These are phyloP conservation scores for Aspergillus conjunctus DNA, from an alignment of 495 filamentous ascomycete genomes.

Conservation along the genomic window DNA sequence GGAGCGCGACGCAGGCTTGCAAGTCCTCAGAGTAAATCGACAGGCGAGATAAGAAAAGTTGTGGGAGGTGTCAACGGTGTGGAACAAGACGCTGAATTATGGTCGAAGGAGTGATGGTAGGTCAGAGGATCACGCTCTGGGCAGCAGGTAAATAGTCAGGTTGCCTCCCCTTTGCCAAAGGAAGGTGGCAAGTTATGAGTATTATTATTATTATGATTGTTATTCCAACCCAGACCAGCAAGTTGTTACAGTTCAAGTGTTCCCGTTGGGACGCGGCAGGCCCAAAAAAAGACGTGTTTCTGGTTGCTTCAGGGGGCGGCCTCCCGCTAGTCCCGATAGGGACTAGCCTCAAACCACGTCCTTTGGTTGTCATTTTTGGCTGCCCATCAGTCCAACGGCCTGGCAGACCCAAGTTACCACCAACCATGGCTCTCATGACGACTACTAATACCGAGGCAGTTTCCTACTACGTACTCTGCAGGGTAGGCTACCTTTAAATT, in stretches of 20 bases:
- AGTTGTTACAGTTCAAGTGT: conserved; percentile 2
- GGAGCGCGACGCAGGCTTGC: background rate
- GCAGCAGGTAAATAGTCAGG: background rate
- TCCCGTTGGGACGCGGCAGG: conserved; percentile 1
- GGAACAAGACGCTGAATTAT: background rate
- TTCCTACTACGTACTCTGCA: no score
- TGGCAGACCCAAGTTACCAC: background rate
- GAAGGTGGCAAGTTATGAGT: background rate
- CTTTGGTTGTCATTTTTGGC: conserved; percentile 7
- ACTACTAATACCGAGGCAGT: background rate
- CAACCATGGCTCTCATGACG: background rate
- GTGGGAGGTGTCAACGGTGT: background rate
- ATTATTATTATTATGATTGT: background rate
- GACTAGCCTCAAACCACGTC: conserved; percentile 10
- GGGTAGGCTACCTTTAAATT: no score
- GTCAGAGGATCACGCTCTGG: background rate
- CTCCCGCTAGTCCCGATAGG: conserved; percentile 7
- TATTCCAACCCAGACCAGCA: background rate
- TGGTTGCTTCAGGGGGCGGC: conserved; percentile 19
- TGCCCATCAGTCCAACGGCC: background rate
- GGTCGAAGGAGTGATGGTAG: background rate
- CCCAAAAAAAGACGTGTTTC: conserved; percentile 16
- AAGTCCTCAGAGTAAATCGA: background rate
- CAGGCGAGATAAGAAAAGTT: background rate
- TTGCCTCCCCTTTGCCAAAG: background rate